phyloP scores from a whole-genome alignment of 768 basidiomycete genomes.

The Fibroporia radiculosa region DNA sequence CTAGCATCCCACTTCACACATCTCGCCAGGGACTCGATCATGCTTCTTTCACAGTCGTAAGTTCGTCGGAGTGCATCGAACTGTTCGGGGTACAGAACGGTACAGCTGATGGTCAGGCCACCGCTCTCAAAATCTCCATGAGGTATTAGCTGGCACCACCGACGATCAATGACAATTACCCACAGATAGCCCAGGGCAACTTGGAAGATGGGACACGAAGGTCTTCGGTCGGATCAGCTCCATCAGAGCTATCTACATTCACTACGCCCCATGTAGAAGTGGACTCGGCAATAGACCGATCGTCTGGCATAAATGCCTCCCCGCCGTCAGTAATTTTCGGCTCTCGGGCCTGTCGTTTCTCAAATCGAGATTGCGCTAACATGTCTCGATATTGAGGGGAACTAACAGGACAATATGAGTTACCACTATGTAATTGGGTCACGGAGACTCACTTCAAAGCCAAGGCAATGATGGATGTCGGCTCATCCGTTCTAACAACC shows the following conservation, averaged over 20 bases:
- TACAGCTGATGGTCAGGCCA: conserved; percentile 85
- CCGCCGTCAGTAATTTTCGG: conserved; percentile 50
- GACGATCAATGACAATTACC: conserved; percentile 21
- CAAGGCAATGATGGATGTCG: conserved; percentile 95
- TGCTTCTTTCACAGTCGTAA: conserved; percentile 90
- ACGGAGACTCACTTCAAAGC: conserved; percentile 66
- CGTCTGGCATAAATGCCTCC: conserved; percentile 92
- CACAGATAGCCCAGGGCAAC: conserved; percentile 76
- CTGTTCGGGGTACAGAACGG: conserved; percentile 92
- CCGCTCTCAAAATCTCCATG: conserved; percentile 80
- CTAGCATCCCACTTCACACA: conserved; percentile 95
- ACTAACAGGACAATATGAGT: conserved; percentile 28
- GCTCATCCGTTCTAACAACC: conserved; percentile 93
- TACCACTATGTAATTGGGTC: not conserved
- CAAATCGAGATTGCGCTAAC: conserved; percentile 67
- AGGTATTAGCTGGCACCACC: conserved; percentile 6
- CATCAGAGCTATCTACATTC: conserved; percentile 64
- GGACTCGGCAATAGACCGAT: conserved; percentile 72
- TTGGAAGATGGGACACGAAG: conserved; percentile 69
- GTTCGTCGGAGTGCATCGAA: conserved; percentile 90
- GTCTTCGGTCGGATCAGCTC: conserved; percentile 68
- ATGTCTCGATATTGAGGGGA: conserved; percentile 80
- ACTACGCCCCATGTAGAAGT: conserved; percentile 92
- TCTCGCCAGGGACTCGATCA: conserved; percentile 87
- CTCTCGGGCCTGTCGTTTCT: conserved; percentile 60